phyloP scores from a whole-genome alignment of 495 filamentous ascomycete species.

The Penicillium soppii region DNA sequence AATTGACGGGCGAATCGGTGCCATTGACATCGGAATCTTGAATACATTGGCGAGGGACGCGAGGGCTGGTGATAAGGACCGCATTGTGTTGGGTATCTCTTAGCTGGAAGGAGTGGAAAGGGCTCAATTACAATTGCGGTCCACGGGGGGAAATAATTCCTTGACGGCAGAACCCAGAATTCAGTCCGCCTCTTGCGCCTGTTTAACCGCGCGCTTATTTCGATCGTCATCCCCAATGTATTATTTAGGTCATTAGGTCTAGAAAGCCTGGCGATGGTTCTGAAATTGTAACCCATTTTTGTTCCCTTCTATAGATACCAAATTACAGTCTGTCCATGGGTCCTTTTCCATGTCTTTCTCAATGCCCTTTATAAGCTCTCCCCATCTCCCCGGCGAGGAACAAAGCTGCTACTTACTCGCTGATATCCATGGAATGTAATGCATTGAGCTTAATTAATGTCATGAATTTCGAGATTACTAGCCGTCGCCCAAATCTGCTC shows the following conservation, averaged over 20 bases:
- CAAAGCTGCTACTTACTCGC: too few species aligned
- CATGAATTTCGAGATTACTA: too few species aligned
- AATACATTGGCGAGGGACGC: conserved; percentile 47
- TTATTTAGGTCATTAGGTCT: neutral
- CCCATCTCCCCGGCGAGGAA: too few species aligned
- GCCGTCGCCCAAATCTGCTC: too few species aligned
- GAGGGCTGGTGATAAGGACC: conserved; percentile 42
- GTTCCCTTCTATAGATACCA: too few species aligned
- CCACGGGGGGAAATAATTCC: conserved; percentile 28
- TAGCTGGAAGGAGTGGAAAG: conserved; percentile 14
- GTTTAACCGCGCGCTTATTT: conserved; percentile 33
- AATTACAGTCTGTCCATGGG: too few species aligned
- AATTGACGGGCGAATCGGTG: conserved; percentile 29
- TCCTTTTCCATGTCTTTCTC: too few species aligned
- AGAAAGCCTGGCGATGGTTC: too few species aligned
- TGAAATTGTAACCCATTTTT: too few species aligned
- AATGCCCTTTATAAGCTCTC: too few species aligned
- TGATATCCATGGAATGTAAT: too few species aligned
- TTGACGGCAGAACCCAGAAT: conserved; percentile 32
- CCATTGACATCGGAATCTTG: conserved; percentile 38
- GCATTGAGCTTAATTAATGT: too few species aligned
- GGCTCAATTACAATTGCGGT: conserved; percentile 11
- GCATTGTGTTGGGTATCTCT: conserved; percentile 31
- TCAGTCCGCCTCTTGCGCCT: conserved; percentile 19
- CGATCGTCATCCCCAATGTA: neutral